A percentile compares a stretch with the other conserved stretches of the same genome.
phyloP scores from a whole-genome alignment of 2,329 filamentous ascomycete genomes.

The Penicillium glabrum region DNA sequence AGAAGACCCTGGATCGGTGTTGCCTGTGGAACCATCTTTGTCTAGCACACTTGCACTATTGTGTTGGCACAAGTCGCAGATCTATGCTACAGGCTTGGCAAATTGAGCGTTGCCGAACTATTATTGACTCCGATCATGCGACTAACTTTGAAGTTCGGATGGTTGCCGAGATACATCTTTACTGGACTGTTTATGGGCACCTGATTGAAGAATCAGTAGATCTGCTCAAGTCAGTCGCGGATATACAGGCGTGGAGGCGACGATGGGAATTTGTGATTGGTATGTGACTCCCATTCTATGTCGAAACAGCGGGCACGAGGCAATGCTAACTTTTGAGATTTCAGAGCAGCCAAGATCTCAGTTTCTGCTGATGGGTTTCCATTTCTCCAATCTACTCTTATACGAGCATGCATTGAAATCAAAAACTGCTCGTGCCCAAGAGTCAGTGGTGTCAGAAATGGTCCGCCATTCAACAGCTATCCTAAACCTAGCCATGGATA shows the following conservation, averaged over 20 bases:
- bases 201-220: slow-evolving; percentile 31
- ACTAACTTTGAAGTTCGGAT: slow-evolving; percentile 50
- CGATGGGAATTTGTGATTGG: slow-evolving; percentile 43
- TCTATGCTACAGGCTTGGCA: slow-evolving; percentile 39
- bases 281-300: slow-evolving; percentile 12
- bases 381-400: slow-evolving; percentile 46
- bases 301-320: not conserved
- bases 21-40: slow-evolving; percentile 49
- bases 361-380: slow-evolving; percentile 49
- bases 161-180: slow-evolving; percentile 47
- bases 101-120: slow-evolving; percentile 38
- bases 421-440: slow-evolving; percentile 35
- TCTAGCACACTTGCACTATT: slow-evolving; percentile 48
- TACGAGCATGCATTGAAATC: slow-evolving; percentile 39
- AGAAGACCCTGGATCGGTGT: slow-evolving; percentile 29
- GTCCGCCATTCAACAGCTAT: slow-evolving; percentile 41
- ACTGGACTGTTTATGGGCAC: slow-evolving; percentile 48
- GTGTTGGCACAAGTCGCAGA: slow-evolving; percentile 43
- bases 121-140: slow-evolving; percentile 39
- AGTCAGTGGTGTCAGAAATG: slow-evolving; percentile 44
- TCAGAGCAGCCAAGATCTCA: slow-evolving; percentile 46
- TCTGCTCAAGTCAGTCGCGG: slow-evolving; percentile 33
- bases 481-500: slow-evolving; percentile 45
- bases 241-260: slow-evolving; percentile 39
- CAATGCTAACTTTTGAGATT: not conserved